Evolutionary conservation across 306 rosid genomes (phyloP).

Genomic region (Castanea crenata): DNA sequence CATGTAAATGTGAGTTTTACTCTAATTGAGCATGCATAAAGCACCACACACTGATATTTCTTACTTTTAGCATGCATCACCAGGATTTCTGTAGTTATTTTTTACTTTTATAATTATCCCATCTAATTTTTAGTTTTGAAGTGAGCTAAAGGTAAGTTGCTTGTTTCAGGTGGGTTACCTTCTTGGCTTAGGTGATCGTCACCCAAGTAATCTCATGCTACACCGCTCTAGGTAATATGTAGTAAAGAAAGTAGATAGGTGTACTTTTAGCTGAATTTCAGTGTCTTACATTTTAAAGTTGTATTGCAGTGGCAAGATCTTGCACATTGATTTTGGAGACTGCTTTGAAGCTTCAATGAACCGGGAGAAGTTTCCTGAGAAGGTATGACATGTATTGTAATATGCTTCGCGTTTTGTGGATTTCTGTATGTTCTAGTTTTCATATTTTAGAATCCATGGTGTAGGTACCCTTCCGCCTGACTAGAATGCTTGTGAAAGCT

Average conservation of each 20-base stretch:
- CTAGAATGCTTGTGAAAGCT: conserved; percentile 99
- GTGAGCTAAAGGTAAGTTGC: conserved; percentile 8
- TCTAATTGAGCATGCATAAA: background rate
- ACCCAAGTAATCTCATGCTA: conserved; percentile 98
- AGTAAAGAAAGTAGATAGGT: conserved; percentile 19
- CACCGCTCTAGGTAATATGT: conserved; percentile 71
- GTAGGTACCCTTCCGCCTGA: conserved; percentile 97
- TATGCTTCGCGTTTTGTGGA: conserved; percentile 1
- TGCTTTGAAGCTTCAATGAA: conserved; percentile 98
- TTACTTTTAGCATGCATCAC: too few relatives aligned
- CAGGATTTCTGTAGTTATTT: background rate
- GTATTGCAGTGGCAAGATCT: conserved; percentile 82
- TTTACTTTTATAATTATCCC: background rate
- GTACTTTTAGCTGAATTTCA: conserved; percentile 5
- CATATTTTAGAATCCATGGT: conserved; percentile 20
- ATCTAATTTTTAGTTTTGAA: background rate
- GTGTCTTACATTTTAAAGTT: conserved; percentile 28
- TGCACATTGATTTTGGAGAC: conserved; percentile 98
- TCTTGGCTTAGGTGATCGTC: conserved; percentile 99
- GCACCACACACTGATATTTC: background rate
- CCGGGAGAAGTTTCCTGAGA: conserved; percentile 97
- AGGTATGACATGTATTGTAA: conserved; percentile 41
- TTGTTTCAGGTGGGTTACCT: conserved; percentile 89
- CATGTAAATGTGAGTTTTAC: background rate
- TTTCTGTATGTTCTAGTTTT: conserved; percentile 7